A percentile compares a stretch with the other conserved stretches of the same genome.
phyloP scores from a whole-genome alignment of 495 filamentous ascomycete genomes.

The Venustampulla echinocandica region DNA sequence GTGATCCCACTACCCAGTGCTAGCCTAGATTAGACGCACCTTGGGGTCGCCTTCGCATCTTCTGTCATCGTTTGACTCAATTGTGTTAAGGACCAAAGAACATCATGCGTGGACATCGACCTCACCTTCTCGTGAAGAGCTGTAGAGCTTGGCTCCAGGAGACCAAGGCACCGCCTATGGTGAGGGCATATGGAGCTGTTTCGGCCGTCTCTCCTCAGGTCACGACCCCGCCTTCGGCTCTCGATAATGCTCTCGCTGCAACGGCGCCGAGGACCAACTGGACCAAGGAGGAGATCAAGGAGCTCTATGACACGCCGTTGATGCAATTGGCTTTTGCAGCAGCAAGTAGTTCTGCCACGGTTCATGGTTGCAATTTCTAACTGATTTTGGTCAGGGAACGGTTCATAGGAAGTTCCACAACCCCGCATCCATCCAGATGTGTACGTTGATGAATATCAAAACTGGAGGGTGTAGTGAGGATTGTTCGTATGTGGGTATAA shows the following conservation, averaged over 20 bases:
- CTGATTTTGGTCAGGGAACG: constrained; percentile 40
- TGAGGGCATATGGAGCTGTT: constrained; percentile 20
- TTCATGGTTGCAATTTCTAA: background rate
- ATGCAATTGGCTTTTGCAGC: constrained; percentile 67
- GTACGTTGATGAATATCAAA: constrained; percentile 91
- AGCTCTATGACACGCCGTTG: constrained; percentile 69
- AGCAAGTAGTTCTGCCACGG: constrained; percentile 21
- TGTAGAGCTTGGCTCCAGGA: constrained; percentile 12
- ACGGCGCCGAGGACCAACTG: constrained; percentile 56
- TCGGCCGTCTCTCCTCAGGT: constrained; percentile 1
- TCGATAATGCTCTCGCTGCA: constrained; percentile 47
- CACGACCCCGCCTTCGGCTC: constrained; percentile 12
- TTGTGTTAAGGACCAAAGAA: too few relatives aligned
- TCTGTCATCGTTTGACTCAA: too few relatives aligned
- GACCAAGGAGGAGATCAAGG: constrained; percentile 67
- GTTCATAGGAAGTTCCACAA: constrained; percentile 76
- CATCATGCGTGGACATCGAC: constrained; percentile 15
- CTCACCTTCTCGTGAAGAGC: constrained; percentile 9
- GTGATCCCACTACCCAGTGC: too few relatives aligned
- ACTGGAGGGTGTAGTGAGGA: constrained; percentile 86
- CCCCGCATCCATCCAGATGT: constrained; percentile 73
- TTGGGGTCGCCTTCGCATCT: too few relatives aligned
- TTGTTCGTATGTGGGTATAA: constrained; percentile 80
- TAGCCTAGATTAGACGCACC: too few relatives aligned
- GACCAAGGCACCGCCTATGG: constrained; percentile 4